These are phyloP conservation scores for Emiliania huxleyi DNA, from an alignment of 78 protist species.

Conservation along the genomic window DNA sequence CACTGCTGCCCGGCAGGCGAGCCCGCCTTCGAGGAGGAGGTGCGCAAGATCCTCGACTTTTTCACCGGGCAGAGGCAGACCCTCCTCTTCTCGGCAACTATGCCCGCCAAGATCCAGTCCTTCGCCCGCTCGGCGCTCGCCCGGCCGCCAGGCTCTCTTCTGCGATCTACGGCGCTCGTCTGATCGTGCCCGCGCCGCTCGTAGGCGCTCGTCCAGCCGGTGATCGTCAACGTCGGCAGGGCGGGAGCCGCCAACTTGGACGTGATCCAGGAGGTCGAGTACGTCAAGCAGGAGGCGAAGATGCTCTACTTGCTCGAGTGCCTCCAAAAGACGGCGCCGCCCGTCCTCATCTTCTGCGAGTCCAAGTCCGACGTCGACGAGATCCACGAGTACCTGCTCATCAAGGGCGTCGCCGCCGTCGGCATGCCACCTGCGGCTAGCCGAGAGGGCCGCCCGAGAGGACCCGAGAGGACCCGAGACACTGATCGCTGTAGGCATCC, in stretches of 20 bases:
- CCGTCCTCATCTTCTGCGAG: constrained; percentile 91
- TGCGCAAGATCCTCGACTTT: constrained; percentile 74
- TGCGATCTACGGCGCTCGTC: no score
- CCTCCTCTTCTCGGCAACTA: constrained; percentile 90
- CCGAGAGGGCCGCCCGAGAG: neutral
- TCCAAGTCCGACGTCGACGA: constrained; percentile 94
- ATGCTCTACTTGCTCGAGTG: constrained; percentile 91
- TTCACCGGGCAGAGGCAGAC: constrained; percentile 84
- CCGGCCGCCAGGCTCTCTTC: constrained; percentile 58
- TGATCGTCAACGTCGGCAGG: constrained; percentile 88
- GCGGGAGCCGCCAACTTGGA: constrained; percentile 94
- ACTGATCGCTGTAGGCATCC: constrained; percentile 58
- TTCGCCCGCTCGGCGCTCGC: constrained; percentile 72
- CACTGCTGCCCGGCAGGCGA: no score
- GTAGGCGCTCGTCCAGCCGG: constrained; percentile 81
- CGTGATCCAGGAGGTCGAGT: constrained; percentile 86
- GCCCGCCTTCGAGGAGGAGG: constrained; percentile 89
- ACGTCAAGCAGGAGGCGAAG: constrained; percentile 83
- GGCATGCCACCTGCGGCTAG: no score
- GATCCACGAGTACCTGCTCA: constrained; percentile 93
- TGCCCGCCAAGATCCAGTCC: constrained; percentile 85
- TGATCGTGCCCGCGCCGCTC: no score
- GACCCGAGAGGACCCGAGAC: no score
- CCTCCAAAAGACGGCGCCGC: constrained; percentile 98
- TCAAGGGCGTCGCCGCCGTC: constrained; percentile 79